Base-by-base conservation (phyloP, 208 protist genomes). In the Balamuthia mandrillaris region DNA sequence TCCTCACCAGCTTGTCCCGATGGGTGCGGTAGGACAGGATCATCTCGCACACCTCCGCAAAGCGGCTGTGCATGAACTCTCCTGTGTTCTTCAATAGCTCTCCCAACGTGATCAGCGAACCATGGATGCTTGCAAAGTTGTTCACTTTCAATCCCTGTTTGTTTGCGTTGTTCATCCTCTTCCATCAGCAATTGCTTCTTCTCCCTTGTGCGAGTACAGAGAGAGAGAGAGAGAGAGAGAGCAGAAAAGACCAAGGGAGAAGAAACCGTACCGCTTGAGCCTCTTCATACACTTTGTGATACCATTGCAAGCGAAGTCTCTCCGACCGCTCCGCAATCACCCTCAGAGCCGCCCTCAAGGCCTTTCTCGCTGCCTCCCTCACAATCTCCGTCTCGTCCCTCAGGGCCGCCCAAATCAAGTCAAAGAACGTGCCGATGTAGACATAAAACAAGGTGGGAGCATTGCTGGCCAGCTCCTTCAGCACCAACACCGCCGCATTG, bases 381-480 rank as follows among this genome's bases (percentile, higher is more conserved):
- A 86, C 29, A 24, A 16, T 41, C 16, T 24, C 77, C 41, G 65
- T 21, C 14, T 70, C 70, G 27, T 51, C 81, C 18, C 42, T 18
- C n/a, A 31, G 52, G 51, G 16, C 75, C 33, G 31, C 75, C 89
- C 90, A 94, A 27, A 96, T 92, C 14, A 82, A n/a, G 41, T 95
- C 86, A 33, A 96, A 85, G 82, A 95, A 95, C 3, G 74, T 44
- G 6, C 84, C 16, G 5, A 95, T 86, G 49, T 95, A 83, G 0
- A 85, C 74, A 65, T 93, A 96, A 81, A 96, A 96, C 18, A 95
- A 87, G 9, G 93, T 94, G 31, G 93, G 94, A 24, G 91, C 90
- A 52, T 95, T 96, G 6, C 82, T 37, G 2, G 94, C 92, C 5
- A 96, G 85, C 63, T 96, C 89, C 58, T 92, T 91, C 10, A 95